Base-by-base conservation (phyloP, 768 basidiomycete species). In the Suillus tomentosus region DNA sequence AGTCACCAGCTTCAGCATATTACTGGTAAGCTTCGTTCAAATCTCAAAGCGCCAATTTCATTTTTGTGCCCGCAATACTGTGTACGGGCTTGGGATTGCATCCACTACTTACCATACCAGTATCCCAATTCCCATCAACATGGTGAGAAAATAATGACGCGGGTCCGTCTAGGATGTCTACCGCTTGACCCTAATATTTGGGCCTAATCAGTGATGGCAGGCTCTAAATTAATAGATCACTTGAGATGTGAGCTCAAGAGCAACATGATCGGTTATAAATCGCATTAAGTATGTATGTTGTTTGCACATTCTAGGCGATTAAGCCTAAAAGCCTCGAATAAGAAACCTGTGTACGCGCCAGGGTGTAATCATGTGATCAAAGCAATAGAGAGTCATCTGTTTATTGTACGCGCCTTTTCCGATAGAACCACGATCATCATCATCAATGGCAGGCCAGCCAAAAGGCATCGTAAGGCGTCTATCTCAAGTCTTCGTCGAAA, bases 401-500 rank as follows among this genome's bases (percentile, higher is more conserved):
- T 60, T 45, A 56, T 57, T 39, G 50, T 62, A 73, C 73, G 68
- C 69, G 70, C 72, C 75, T 67, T 63, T 27, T 63, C 66, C 10
- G 39, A 24, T 65, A 62, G 60, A 61, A 68, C 57, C 59, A 65
- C 61, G 64, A 70, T 72, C 67, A 66, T 67, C 43, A 36, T 45
- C 15, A 47, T 10, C 19, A 47, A 64, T 53, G 58, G 76, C 74
- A 71, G 65, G 65, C 47, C 65, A 72, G 39, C 31, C 66, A 48
- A 61, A 64, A 14, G 31, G 55, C 54, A 22, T 31, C 58, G 27
- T 56, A 67, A 40, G 77, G 73, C 17, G 79, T 69, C 60, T 75
- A 17, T 80, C 79, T 45, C 80, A 80, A 68, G 82, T 85, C 43
- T 91, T 81, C 69, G 84, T 90, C 54, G 83, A 89, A 62, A 79